Evolutionary conservation across 768 basidiomycete species (phyloP).

Genomic region (Lactarius akahatsu): DNA sequence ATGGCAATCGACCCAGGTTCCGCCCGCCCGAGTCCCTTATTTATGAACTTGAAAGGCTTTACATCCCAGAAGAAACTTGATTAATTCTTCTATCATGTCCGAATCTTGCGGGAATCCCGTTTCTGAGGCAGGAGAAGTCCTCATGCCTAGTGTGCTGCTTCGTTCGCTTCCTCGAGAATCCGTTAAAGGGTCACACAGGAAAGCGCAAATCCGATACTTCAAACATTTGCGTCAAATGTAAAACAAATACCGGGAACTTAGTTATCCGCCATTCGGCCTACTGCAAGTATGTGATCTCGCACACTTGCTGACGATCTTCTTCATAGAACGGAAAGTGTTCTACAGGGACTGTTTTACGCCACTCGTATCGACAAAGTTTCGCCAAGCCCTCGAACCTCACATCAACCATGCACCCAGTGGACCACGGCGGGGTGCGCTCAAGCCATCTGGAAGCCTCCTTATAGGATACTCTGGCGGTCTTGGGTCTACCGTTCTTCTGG

Average conservation of each 20-base stretch:
- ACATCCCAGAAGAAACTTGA: background rate
- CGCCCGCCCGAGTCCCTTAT: background rate
- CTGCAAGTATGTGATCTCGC: constrained; percentile 60
- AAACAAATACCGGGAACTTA: constrained; percentile 58
- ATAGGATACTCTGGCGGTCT: constrained; percentile 79
- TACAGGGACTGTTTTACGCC: constrained; percentile 65
- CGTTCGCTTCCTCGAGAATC: background rate
- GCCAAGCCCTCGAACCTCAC: constrained; percentile 59
- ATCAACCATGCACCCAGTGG: constrained; percentile 58
- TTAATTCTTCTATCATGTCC: constrained; percentile 12
- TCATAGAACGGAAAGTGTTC: background rate
- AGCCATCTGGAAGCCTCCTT: constrained; percentile 65
- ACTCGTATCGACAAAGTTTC: constrained; percentile 61
- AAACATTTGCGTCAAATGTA: constrained; percentile 73
- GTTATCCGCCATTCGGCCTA: constrained; percentile 80
- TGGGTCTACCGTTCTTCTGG: constrained; percentile 69
- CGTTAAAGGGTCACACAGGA: constrained; percentile 40
- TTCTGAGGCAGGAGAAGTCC: constrained; percentile 49
- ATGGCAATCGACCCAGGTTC: too few relatives aligned
- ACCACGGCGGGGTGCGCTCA: constrained; percentile 56
- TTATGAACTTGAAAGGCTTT: background rate
- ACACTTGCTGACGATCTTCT: constrained; percentile 10
- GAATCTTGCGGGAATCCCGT: constrained; percentile 61
- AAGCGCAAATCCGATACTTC: constrained; percentile 67
- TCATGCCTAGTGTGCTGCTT: constrained; percentile 62